Conservation (phyloP, 2,329 filamentous ascomycete species). For the Helotiales sp. region DNA sequence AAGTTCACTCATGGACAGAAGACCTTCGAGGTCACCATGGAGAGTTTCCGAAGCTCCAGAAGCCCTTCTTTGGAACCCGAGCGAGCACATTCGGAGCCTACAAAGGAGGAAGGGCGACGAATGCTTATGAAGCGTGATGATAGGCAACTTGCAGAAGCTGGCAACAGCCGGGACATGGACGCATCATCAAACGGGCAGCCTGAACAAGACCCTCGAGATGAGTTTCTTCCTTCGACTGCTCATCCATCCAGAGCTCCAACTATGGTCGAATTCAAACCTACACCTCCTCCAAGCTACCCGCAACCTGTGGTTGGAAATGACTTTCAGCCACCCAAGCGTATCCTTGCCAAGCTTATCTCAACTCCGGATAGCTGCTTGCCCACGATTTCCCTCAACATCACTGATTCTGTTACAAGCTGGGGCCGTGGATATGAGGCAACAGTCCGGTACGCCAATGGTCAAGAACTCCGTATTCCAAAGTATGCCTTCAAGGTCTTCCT, state of each 20-base stretch:
- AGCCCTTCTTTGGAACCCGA: constrained; percentile 38
- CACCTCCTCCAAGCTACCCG: neutral
- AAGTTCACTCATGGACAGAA: constrained; percentile 58
- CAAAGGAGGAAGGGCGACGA: constrained; percentile 33
- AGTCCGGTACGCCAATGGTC: constrained; percentile 62
- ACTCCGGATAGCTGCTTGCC: constrained; percentile 67
- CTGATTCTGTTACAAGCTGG: constrained; percentile 74
- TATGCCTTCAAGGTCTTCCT: constrained; percentile 79
- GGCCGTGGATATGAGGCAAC: constrained; percentile 75
- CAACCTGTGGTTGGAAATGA: constrained; percentile 32
- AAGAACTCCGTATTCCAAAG: constrained; percentile 78
- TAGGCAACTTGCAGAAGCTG: constrained; percentile 31
- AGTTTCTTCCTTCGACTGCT: constrained; percentile 22
- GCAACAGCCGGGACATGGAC: neutral
- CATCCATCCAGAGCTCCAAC: constrained; percentile 17
- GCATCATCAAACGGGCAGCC: neutral
- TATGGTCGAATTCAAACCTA: constrained; percentile 12
- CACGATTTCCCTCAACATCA: constrained; percentile 67
- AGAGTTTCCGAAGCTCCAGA: constrained; percentile 38
- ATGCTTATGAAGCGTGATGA: constrained; percentile 41
- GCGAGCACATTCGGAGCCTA: constrained; percentile 38
- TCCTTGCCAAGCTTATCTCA: constrained; percentile 70
- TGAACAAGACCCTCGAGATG: constrained; percentile 11
- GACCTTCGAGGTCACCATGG: constrained; percentile 46
- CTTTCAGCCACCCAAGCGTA: constrained; percentile 45